These are phyloP conservation scores for Geum urbanum DNA, from an alignment of 306 rosid species.

Conservation along the genomic window DNA sequence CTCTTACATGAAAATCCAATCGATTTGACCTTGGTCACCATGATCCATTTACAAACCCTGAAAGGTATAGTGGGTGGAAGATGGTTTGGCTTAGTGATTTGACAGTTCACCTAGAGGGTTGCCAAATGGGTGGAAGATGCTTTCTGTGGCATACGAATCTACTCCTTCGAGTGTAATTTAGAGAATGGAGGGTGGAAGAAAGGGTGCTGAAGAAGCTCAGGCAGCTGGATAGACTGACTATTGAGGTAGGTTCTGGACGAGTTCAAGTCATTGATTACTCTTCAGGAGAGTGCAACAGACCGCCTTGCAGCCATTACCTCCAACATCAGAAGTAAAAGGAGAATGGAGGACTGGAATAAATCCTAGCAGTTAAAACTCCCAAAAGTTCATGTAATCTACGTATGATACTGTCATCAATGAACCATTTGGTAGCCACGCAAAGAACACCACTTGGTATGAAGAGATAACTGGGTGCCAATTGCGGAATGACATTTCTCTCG, in stretches of 20 bases:
- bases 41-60: slow-evolving; percentile 6
- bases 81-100: slow-evolving; percentile 5
- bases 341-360: too few species aligned
- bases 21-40: neutral
- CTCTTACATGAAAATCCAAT: neutral
- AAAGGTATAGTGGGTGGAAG: neutral
- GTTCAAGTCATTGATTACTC: neutral
- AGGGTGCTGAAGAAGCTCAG: neutral
- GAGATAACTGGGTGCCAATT: too few species aligned
- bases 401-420: too few species aligned
- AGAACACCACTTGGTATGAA: too few species aligned
- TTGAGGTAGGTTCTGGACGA: neutral
- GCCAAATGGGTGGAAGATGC: slow-evolving; percentile 8
- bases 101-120: neutral
- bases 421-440: too few species aligned
- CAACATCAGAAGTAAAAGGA: too few species aligned
- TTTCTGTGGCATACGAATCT: neutral
- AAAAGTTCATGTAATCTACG: too few species aligned
- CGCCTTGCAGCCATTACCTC: too few species aligned
- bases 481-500: too few species aligned
- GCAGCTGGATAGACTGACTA: neutral
- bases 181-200: neutral
- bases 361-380: too few species aligned
- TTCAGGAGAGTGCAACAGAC: neutral
- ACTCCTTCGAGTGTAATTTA: neutral